Evolutionary conservation across 192 early-diverging fungal species (phyloP).

Genomic region (Coemansia sp.): DNA sequence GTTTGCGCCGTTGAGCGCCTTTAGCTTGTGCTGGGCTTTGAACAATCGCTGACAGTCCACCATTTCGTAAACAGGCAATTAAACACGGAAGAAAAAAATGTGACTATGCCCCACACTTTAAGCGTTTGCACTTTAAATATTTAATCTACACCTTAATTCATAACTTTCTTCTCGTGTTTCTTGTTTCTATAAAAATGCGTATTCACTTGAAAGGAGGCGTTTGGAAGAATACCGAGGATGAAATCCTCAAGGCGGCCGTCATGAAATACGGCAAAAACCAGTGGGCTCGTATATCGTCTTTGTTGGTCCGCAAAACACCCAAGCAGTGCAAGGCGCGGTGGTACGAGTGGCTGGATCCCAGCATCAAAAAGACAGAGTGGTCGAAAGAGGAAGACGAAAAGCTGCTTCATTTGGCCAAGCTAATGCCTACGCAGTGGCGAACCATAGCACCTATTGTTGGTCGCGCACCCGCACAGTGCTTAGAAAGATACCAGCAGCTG

Average conservation of each 20-base stretch:
- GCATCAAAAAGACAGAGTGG: slow-evolving; percentile 99
- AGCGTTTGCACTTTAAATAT: background rate
- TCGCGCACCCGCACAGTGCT: slow-evolving; percentile 91
- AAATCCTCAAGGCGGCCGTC: slow-evolving; percentile 94
- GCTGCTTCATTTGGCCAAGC: slow-evolving; percentile 91
- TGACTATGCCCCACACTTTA: background rate
- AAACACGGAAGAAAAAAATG: background rate
- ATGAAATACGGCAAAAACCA: slow-evolving; percentile 99
- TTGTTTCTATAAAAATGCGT: slow-evolving; percentile 16
- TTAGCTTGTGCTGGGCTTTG: slow-evolving; percentile 31
- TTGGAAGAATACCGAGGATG: slow-evolving; percentile 99
- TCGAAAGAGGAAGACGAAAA: slow-evolving; percentile 98
- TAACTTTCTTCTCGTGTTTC: background rate
- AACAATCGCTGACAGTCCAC: slow-evolving; percentile 12
- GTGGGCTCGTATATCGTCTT: slow-evolving; percentile 96
- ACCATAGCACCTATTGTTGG: slow-evolving; percentile 99
- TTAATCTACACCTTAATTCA: background rate
- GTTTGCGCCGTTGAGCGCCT: slow-evolving; percentile 12
- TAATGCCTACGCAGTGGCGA: slow-evolving; percentile 99
- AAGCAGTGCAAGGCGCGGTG: slow-evolving; percentile 99
- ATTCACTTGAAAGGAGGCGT: slow-evolving; percentile 73
- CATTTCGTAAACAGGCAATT: slow-evolving; percentile 11
- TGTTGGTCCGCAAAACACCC: slow-evolving; percentile 90
- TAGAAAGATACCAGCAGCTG: slow-evolving; percentile 92
- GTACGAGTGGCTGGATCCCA: slow-evolving; percentile 99